phyloP scores from a whole-genome alignment of 345 rosid species.

The Mangifera indica region DNA sequence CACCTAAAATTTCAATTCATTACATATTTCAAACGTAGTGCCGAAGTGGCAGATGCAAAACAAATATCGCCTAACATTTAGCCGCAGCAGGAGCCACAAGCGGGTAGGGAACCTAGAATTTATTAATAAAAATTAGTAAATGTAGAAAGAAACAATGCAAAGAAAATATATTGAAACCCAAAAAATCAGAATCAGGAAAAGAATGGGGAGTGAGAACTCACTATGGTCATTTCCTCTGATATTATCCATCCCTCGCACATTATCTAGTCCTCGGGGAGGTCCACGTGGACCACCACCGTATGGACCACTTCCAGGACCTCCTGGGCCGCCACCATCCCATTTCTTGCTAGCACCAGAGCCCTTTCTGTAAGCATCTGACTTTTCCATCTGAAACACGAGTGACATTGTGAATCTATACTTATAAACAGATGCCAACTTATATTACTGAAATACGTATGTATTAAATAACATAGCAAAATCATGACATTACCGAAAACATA shows the following conservation, averaged over 20 bases:
- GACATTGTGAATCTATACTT: not conserved
- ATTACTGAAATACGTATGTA: not conserved
- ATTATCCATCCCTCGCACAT: constrained; percentile 52
- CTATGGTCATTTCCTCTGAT: constrained; percentile 67
- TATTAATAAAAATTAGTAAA: not conserved
- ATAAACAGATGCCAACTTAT: not conserved
- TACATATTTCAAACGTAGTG: not conserved
- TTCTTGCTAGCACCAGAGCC: constrained; percentile 73
- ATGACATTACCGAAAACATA: constrained; percentile 60
- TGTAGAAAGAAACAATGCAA: not conserved
- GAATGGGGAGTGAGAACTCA: constrained; percentile 26
- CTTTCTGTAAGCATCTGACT: constrained; percentile 65
- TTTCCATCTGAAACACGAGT: constrained; percentile 64
- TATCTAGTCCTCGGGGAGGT: constrained; percentile 78
- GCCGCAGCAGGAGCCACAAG: constrained; percentile 80
- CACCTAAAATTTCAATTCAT: not conserved
- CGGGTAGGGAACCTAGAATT: constrained; percentile 61
- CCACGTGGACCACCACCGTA: constrained; percentile 63
- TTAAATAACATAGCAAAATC: not conserved
- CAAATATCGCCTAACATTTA: constrained; percentile 2
- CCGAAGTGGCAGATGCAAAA: not conserved
- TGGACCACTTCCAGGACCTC: constrained; percentile 78
- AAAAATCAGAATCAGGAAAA: not conserved
- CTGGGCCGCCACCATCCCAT: constrained; percentile 79
- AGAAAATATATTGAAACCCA: not conserved